A percentile compares a stretch with the other conserved stretches of the same genome.
These are phyloP conservation scores for Chrysosporium queenslandicum DNA, from an alignment of 2,329 filamentous ascomycete genomes.

Conservation along the genomic window DNA sequence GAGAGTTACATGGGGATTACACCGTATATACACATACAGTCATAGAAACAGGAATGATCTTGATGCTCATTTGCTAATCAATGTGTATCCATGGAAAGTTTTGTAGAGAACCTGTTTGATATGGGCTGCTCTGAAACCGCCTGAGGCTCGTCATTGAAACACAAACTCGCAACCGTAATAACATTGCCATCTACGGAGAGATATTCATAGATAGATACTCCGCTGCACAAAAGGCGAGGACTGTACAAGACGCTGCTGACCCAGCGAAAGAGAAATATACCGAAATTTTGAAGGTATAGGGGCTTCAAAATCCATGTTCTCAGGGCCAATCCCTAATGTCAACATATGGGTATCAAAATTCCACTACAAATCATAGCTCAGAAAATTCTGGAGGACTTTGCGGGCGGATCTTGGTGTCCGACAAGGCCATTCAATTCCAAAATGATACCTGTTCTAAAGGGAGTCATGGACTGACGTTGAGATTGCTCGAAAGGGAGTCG, in stretches of 20 bases:
- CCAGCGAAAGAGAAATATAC: too few relatives aligned
- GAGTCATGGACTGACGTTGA: background rate
- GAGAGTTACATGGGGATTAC: background rate
- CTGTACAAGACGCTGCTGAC: too few relatives aligned
- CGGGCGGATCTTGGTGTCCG: background rate
- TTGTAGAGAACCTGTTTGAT: background rate
- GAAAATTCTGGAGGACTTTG: too few relatives aligned
- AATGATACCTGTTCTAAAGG: background rate
- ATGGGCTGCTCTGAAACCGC: background rate
- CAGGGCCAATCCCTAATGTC: too few relatives aligned
- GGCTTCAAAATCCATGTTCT: too few relatives aligned
- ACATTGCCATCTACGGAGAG: too few relatives aligned
- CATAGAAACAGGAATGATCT: background rate
- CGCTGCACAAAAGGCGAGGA: too few relatives aligned
- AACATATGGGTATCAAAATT: background rate
- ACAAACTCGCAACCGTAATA: too few relatives aligned
- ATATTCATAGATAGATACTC: background rate
- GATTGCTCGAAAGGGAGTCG: background rate
- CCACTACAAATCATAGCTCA: too few relatives aligned
- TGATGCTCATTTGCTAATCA: background rate
- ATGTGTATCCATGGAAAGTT: background rate
- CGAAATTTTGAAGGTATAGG: too few relatives aligned
- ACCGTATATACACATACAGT: background rate
- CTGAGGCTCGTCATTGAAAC: background rate
- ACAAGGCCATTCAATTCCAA: background rate